A percentile compares a stretch with the other conserved stretches of the same genome.
These are phyloP conservation scores for Phycomyces blakesleeanus DNA, from an alignment of 192 early-diverging fungal species.

Conservation along the genomic window DNA sequence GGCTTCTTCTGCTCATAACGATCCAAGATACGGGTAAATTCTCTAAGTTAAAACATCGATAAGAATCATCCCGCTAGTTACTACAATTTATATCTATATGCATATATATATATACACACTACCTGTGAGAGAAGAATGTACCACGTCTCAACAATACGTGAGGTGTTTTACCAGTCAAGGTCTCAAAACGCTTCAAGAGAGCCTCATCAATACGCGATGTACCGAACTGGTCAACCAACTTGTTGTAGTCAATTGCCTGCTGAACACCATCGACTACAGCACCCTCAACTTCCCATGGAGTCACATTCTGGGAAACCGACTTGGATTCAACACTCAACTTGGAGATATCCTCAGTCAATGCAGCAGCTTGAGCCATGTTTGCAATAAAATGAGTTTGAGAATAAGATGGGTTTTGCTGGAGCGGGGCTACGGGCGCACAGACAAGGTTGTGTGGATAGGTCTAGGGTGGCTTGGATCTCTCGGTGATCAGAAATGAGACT, in stretches of 20 bases:
- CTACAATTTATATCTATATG: no score
- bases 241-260: slow-evolving; percentile 90
- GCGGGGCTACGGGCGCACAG: no score
- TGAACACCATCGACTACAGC: slow-evolving; percentile 83
- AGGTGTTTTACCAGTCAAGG: slow-evolving; percentile 75
- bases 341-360: background rate
- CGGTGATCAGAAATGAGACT: background rate
- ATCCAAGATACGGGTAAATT: slow-evolving; percentile 81
- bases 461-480: slow-evolving; percentile 1
- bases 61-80: background rate
- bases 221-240: slow-evolving; percentile 84
- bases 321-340: slow-evolving; percentile 10
- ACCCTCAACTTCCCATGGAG: slow-evolving; percentile 93
- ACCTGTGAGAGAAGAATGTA: slow-evolving; percentile 94
- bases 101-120: slow-evolving; percentile 1
- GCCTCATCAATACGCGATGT: slow-evolving; percentile 74
- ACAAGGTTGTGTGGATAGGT: no score
- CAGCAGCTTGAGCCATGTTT: slow-evolving; percentile 5
- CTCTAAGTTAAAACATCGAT: slow-evolving; percentile 41
- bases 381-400: no score
- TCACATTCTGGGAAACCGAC: slow-evolving; percentile 58
- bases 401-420: no score
- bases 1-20: slow-evolving; percentile 94
- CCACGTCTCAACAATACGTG: slow-evolving; percentile 86
- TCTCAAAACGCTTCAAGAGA: slow-evolving; percentile 77